These are phyloP conservation scores for Acer negundo DNA, from an alignment of 345 rosid genomes.

Conservation along the genomic window DNA sequence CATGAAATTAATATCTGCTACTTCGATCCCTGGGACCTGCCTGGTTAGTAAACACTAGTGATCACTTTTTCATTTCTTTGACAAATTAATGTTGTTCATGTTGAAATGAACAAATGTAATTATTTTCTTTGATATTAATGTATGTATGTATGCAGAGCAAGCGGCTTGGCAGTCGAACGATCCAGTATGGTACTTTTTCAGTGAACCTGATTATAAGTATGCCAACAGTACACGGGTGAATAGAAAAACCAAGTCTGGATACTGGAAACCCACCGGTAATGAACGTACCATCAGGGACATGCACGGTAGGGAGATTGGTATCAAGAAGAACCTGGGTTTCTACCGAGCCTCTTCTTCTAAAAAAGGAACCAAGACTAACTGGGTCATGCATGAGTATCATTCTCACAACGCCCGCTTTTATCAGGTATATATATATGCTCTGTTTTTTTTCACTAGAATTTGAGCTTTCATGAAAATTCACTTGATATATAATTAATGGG, in stretches of 20 bases:
- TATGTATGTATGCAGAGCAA: background rate
- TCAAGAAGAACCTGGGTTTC: slow-evolving; percentile 46
- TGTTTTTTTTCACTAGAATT: background rate
- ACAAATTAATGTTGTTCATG: background rate
- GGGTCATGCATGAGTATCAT: slow-evolving; percentile 19
- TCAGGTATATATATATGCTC: background rate
- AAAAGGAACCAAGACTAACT: slow-evolving; percentile 1
- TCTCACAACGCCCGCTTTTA: background rate
- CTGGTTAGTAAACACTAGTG: slow-evolving; percentile 27
- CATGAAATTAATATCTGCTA: slow-evolving; percentile 18
- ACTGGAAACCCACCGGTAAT: slow-evolving; percentile 50
- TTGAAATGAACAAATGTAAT: background rate
- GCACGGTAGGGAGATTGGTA: slow-evolving; percentile 31
- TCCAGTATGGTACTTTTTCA: slow-evolving; percentile 45
- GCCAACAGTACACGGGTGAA: slow-evolving; percentile 21
- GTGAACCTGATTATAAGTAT: slow-evolving; percentile 10
- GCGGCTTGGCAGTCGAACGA: slow-evolving; percentile 9
- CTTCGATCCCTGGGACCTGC: slow-evolving; percentile 33
- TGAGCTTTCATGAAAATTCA: too few species aligned
- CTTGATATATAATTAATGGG: background rate
- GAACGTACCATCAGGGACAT: slow-evolving; percentile 27
- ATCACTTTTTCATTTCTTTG: background rate
- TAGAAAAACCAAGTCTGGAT: slow-evolving; percentile 38
- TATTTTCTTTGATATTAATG: background rate
- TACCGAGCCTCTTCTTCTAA: background rate